phyloP scores from a whole-genome alignment of 2,329 filamentous ascomycete species.

The Cytospora piceae region DNA sequence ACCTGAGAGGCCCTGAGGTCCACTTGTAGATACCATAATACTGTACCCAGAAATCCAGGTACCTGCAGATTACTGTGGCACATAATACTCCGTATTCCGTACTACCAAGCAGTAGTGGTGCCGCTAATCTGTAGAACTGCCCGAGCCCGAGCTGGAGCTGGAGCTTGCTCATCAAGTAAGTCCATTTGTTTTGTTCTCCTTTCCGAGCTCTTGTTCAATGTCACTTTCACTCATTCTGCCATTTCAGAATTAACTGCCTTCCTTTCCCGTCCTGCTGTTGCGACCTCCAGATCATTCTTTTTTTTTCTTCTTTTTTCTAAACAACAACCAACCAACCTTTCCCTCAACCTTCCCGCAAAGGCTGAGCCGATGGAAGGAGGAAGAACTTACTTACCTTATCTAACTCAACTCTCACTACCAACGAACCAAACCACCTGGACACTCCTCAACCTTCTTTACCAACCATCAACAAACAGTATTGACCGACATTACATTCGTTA shows the following conservation, averaged over 20 bases:
- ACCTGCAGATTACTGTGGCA: conserved; percentile 1
- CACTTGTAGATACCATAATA: neutral
- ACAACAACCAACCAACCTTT: neutral
- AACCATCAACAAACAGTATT: neutral
- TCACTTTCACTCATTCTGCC: neutral
- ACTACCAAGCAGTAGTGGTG: neutral
- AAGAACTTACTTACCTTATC: neutral
- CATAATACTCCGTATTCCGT: neutral
- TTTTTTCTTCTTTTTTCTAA: no score
- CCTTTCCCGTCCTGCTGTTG: neutral
- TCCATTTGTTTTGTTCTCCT: neutral
- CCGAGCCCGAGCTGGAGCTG: neutral
- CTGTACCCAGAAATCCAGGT: neutral
- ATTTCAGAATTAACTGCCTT: neutral
- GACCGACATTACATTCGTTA: neutral
- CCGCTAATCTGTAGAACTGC: conserved; percentile 1
- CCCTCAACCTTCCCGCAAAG: neutral
- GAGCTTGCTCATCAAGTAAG: neutral
- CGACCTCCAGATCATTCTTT: neutral
- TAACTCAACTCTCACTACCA: neutral
- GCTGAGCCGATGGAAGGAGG: neutral
- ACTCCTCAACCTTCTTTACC: neutral
- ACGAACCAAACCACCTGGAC: neutral
- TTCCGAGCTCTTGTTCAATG: neutral
- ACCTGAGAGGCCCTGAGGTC: neutral